Evolutionary conservation across 202 grass and related monocot genomes (phyloP).

Genomic region (Schoenoplectus tabernaemontani): DNA sequence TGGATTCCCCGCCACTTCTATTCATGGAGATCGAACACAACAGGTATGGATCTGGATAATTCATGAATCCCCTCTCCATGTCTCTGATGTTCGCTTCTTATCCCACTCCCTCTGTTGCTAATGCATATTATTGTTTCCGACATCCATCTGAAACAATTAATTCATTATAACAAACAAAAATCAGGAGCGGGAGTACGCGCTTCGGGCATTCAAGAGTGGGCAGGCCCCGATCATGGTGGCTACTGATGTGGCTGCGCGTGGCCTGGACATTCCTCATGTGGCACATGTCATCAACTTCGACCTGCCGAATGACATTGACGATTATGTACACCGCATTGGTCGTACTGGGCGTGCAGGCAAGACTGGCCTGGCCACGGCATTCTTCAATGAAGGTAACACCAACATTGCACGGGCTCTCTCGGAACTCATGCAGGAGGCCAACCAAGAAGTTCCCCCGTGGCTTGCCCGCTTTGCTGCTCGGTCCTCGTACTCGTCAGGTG

Average conservation of each 20-base stretch:
- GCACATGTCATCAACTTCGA: slow-evolving; percentile 96
- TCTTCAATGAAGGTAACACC: slow-evolving; percentile 84
- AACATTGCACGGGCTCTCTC: slow-evolving; percentile 55
- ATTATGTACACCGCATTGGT: slow-evolving; percentile 95
- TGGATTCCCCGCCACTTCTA: slow-evolving; percentile 87
- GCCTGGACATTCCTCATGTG: slow-evolving; percentile 89
- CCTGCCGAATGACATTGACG: slow-evolving; percentile 95
- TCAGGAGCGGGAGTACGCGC: slow-evolving; percentile 78
- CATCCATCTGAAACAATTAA: slow-evolving; percentile 2
- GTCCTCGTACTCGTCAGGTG: slow-evolving; percentile 48
- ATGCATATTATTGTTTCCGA: neutral
- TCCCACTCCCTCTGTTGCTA: neutral
- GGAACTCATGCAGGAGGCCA: slow-evolving; percentile 87
- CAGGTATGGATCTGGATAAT: slow-evolving; percentile 43
- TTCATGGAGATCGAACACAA: slow-evolving; percentile 91
- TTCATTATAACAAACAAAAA: neutral
- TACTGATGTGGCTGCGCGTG: slow-evolving; percentile 89
- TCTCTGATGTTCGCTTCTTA: neutral
- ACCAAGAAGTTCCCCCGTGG: slow-evolving; percentile 93
- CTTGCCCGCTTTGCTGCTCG: slow-evolving; percentile 53
- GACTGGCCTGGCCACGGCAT: slow-evolving; percentile 80
- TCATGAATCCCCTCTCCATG: neutral
- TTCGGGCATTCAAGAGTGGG: slow-evolving; percentile 82
- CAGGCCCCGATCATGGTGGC: slow-evolving; percentile 76
- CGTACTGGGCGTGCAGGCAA: slow-evolving; percentile 90